These are phyloP conservation scores for Penicillium cinerascens DNA, from an alignment of 495 filamentous ascomycete species.

Conservation along the genomic window DNA sequence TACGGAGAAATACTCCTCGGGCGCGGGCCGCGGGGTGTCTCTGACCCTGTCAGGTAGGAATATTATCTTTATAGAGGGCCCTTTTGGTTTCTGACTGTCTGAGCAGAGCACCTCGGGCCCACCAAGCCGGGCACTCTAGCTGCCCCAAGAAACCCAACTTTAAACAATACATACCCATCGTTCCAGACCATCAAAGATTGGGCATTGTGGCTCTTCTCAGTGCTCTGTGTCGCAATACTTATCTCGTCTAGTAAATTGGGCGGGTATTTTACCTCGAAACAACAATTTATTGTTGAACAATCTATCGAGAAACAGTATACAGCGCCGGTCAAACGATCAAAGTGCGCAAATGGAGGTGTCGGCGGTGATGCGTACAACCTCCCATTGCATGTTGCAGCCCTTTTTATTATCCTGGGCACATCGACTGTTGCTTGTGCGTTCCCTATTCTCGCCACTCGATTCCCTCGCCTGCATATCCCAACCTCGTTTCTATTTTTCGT, in stretches of 20 bases:
- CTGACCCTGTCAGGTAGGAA: constrained; percentile 35
- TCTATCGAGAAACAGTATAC: neutral
- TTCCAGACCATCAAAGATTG: constrained; percentile 21
- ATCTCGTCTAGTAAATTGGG: constrained; percentile 19
- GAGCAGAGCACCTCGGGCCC: constrained; percentile 25
- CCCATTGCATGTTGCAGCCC: constrained; percentile 60
- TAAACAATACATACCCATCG: constrained; percentile 6
- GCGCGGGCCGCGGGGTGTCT: constrained; percentile 16
- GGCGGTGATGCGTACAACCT: constrained; percentile 47
- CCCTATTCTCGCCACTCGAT: constrained; percentile 38
- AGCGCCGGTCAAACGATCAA: constrained; percentile 16
- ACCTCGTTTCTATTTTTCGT: constrained; percentile 57
- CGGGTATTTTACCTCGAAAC: constrained; percentile 6
- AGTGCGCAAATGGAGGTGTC: constrained; percentile 26
- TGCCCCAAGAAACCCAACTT: neutral
- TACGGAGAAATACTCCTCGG: constrained; percentile 1
- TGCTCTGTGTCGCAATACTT: constrained; percentile 21
- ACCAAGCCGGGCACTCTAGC: neutral
- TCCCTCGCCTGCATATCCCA: constrained; percentile 33
- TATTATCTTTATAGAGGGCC: neutral
- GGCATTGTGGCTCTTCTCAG: constrained; percentile 28
- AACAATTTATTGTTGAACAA: neutral
- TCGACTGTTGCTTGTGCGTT: constrained; percentile 52
- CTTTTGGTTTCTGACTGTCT: neutral
- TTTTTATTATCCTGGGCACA: constrained; percentile 62